Conservation (phyloP, 139 green algal species). For the Micromonas pusilla region DNA sequence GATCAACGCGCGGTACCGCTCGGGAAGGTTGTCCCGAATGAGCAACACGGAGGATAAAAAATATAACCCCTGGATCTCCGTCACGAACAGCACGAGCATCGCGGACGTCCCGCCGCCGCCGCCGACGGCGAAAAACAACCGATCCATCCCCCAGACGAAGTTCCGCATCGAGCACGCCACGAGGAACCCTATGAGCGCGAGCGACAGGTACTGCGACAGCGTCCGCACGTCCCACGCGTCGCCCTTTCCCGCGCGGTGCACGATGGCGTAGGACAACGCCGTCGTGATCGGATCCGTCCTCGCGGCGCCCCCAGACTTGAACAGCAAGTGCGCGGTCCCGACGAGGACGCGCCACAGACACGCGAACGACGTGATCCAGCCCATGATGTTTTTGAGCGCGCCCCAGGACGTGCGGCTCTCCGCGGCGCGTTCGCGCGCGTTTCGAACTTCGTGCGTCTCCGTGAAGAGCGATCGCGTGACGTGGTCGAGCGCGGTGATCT, state of each 20-base stretch:
- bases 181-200: conserved; percentile 21
- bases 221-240: neutral
- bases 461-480: neutral
- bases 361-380: neutral
- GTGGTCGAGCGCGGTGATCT: neutral
- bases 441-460: conserved; percentile 3
- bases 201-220: conserved; percentile 18
- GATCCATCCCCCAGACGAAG: neutral
- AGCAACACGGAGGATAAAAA: conserved; percentile 25
- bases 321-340: neutral
- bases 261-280: neutral
- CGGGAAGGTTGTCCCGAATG: conserved; percentile 15
- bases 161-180: neutral
- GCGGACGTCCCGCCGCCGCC: neutral
- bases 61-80: conserved; percentile 23
- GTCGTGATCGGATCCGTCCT: conserved; percentile 14
- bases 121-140: conserved; percentile 9
- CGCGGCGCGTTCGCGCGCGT: neutral
- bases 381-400: neutral
- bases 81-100: conserved; percentile 13
- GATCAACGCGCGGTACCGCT: conserved; percentile 11
- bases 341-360: neutral
- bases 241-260: neutral
- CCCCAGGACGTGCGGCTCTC: neutral
- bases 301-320: neutral